Conservation (phyloP, 2,329 filamentous ascomycete species). For the Ceratocystis destructans region DNA sequence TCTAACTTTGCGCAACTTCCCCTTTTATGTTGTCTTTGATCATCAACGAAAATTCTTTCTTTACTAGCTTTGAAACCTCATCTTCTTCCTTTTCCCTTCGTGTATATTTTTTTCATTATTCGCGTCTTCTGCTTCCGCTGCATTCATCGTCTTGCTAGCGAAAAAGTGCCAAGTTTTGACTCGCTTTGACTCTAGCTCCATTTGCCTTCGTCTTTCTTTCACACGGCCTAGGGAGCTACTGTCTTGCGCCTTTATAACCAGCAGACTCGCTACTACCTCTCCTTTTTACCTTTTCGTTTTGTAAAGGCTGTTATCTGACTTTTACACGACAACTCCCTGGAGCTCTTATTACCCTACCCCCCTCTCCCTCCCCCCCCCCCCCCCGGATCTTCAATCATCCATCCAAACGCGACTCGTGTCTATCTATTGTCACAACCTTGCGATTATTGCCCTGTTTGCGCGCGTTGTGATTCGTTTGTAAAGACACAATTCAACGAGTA, state of each 20-base stretch:
- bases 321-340: neutral
- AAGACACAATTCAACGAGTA: neutral
- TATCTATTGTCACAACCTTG: neutral
- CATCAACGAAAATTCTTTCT: neutral
- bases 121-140: constrained; percentile 16
- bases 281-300: neutral
- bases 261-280: neutral
- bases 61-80: neutral
- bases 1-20: neutral
- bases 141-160: constrained; percentile 8
- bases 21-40: neutral
- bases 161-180: neutral
- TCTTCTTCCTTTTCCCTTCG: neutral
- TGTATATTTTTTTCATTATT: constrained; percentile 11
- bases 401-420: constrained; percentile 1
- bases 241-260: neutral
- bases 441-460: constrained; percentile 3
- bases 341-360: neutral
- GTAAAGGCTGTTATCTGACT: neutral
- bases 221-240: neutral
- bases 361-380: too few relatives aligned
- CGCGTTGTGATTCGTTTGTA: neutral
- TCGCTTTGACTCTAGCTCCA: neutral
- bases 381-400: neutral
- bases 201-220: neutral